Percentiles rank a stretch among this genome's conserved stretches.
These are phyloP conservation scores for Asterophora lycoperdoides DNA, from an alignment of 768 basidiomycete species.

Conservation along the genomic window DNA sequence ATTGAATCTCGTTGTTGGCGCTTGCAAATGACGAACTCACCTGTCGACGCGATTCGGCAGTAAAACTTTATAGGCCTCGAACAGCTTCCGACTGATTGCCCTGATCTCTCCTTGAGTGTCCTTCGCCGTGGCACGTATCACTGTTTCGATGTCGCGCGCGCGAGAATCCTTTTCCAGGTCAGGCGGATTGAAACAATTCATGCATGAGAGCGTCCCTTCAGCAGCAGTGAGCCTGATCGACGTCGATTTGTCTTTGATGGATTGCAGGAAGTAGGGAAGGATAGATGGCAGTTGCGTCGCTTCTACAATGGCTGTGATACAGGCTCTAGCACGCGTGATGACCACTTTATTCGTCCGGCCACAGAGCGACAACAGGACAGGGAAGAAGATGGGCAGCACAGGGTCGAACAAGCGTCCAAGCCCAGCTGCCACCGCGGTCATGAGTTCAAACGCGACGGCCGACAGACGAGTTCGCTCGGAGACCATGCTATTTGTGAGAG, in stretches of 20 bases:
- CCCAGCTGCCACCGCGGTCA: slow-evolving; percentile 46
- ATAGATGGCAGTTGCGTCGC: slow-evolving; percentile 63
- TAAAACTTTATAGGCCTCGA: slow-evolving; percentile 69
- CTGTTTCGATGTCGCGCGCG: slow-evolving; percentile 61
- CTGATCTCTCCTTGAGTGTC: slow-evolving; percentile 78
- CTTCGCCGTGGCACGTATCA: slow-evolving; percentile 61
- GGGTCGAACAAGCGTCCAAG: slow-evolving; percentile 64
- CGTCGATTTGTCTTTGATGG: slow-evolving; percentile 63
- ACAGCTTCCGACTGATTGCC: slow-evolving; percentile 63
- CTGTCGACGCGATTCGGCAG: slow-evolving; percentile 64
- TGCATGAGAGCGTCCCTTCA: slow-evolving; percentile 59
- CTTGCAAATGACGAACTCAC: slow-evolving; percentile 33
- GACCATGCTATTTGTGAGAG: slow-evolving; percentile 14
- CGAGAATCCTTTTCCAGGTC: slow-evolving; percentile 69
- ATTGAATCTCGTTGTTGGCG: neutral
- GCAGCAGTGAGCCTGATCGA: slow-evolving; percentile 60
- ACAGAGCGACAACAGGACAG: slow-evolving; percentile 62
- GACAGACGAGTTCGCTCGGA: slow-evolving; percentile 20
- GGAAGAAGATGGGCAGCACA: slow-evolving; percentile 62
- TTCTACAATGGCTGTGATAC: slow-evolving; percentile 59
- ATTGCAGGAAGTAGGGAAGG: slow-evolving; percentile 54
- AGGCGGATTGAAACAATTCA: slow-evolving; percentile 76
- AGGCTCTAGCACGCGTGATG: slow-evolving; percentile 56
- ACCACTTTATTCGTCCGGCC: slow-evolving; percentile 78
- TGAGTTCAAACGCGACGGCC: slow-evolving; percentile 11